Base-by-base conservation (phyloP, 208 protist genomes). In the Leishmania amazonensis region DNA sequence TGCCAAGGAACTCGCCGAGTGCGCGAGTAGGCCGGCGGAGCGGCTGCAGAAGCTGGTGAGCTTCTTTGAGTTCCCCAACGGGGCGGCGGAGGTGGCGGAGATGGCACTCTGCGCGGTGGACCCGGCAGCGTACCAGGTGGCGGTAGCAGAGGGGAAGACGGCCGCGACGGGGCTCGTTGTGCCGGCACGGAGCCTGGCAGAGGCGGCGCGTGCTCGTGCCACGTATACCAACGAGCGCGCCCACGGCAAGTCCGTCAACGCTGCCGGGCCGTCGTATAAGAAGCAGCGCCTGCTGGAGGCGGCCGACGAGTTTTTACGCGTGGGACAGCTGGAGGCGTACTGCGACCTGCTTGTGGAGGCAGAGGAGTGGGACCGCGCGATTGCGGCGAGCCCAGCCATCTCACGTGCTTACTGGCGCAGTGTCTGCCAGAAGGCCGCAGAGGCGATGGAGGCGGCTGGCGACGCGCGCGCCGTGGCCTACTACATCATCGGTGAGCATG, bases 281-380 rank as follows among this genome's bases (percentile, higher is more conserved):
- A 89, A 88, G 70, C 81, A 85, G 72, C 87, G 89, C 15, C 80
- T 98, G 45, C 81, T 93, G 35, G 93, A 96, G 31, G 92, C 95
- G 3, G 95, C 94, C 0, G 88, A 95, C 40, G 83, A 88, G 57
- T 88, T 94, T 79, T 81, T 98, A 70, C 87, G 81, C 54, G 51
- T 95, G 9, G 97, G 97, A 1, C 87, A 97, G 73, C 31, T 96
- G 6, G 79, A 90, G 76, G 91, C 96, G 71, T 95, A 96, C 81
- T 98, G 95, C 81, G 83, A 94, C 54, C 72, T 94, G 49, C 85
- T 98, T 76, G 83, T 95, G 64, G 95, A 98, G 80, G 89, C 91
- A 0, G 96, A 87, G 35, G 91, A 97, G 85, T 99, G 93, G 92
- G 95, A 98, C 60, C 85, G 87, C 79, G 97, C 97, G 17, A 91